Base-by-base conservation (phyloP, 306 rosid genomes). In the Rosa chinensis region DNA sequence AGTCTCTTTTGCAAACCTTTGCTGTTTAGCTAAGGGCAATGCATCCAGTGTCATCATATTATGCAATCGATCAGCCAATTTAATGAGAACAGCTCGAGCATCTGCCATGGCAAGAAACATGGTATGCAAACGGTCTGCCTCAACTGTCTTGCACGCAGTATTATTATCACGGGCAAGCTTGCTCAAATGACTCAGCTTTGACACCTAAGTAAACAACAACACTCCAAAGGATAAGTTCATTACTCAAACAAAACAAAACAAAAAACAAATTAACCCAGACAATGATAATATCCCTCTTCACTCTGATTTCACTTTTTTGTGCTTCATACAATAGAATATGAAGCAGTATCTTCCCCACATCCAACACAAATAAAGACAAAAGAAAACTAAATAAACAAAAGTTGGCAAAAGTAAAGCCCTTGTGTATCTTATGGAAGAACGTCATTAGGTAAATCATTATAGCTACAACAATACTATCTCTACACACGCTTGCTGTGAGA, bases 101-200 rank as follows among this genome's bases (percentile, higher is more conserved):
- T 96, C 98, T 5, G 96, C 96, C 99, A 96, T 96, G 39, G 96
- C 99, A 75, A 96, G 97, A 79, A 96, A 93, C 98, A 93, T 96
- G 44, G 99, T 96, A 84, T 93, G 99, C 85, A 96, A 55, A 58
- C 99, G 97, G 58, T 96, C 99, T 66, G 99, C 98, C 77, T 96
- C 96, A 74, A 82, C 89, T 42, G 87, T 93, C 79, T 92, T 93
- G 85, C 89, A 69, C 0, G 99, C 98, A 5, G 94, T 96, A 76
- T 96, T 86, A 79, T 89, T 90, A 69, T 93, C 98, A 49, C 99
- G 91, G 49, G 98, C 98, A 80, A 96, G 97, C 88, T 96, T 93
- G 82, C 99, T 96, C 80, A 96, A 82, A 84, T 93, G 94, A 82
- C 99, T 93, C 58, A 96, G 85, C 82, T 93, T 96, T 40, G 98